Percentiles rank a stretch among this genome's conserved stretches.
Evolutionary conservation across 1,284 basidiomycete genomes (phyloP).

Genomic region (Ceratobasidium sp.): DNA sequence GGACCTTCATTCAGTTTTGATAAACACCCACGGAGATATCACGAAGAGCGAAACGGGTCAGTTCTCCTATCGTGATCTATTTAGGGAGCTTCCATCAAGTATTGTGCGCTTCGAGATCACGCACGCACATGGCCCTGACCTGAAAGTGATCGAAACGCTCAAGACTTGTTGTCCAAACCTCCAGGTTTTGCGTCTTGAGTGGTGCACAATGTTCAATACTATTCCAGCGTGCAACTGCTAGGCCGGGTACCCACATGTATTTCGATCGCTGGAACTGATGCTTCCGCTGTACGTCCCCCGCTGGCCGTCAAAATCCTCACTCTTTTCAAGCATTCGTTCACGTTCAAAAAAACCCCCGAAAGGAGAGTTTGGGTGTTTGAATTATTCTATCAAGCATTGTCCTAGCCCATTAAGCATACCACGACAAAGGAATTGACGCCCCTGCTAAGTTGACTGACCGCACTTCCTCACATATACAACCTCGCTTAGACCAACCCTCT

Average conservation of each 20-base stretch:
- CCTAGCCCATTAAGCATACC: background rate
- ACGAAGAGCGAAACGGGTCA: constrained; percentile 7
- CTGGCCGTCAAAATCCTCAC: no score
- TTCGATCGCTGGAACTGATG: constrained; percentile 23
- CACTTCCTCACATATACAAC: background rate
- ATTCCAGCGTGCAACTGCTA: constrained; percentile 21
- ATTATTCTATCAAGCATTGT: background rate
- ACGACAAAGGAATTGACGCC: background rate
- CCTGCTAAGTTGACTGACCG: background rate
- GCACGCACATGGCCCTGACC: constrained; percentile 35
- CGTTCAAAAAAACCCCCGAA: background rate
- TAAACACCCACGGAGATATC: constrained; percentile 24
- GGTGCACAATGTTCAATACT: constrained; percentile 38
- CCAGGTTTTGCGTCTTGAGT: constrained; percentile 8
- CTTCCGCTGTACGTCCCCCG: constrained; percentile 32
- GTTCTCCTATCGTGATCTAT: constrained; percentile 36
- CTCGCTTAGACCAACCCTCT: no score
- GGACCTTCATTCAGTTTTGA: constrained; percentile 3
- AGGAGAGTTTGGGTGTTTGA: background rate
- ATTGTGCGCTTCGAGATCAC: constrained; percentile 24
- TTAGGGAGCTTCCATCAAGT: constrained; percentile 8
- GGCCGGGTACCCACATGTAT: constrained; percentile 35
- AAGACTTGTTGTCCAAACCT: constrained; percentile 6
- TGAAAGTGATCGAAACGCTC: constrained; percentile 30
- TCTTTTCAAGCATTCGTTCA: background rate